Percentiles rank a stretch among this genome's conserved stretches.
Evolutionary conservation across 768 basidiomycete species (phyloP).

Genomic region (Megacollybia marginata): DNA sequence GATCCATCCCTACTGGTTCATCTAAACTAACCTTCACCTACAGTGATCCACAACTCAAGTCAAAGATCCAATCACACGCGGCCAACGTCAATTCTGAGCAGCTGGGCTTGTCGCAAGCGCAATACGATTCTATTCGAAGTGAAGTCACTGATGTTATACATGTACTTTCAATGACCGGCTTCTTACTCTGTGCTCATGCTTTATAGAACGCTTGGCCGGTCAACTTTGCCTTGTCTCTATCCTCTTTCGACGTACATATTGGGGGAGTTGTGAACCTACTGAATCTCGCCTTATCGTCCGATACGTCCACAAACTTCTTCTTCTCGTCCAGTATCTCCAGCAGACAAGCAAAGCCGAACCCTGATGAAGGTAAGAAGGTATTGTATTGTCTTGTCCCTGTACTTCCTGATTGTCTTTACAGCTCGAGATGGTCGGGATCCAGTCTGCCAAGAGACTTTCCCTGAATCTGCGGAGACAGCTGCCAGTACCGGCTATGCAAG

Average conservation of each 20-base stretch:
- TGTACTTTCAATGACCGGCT: constrained; percentile 12
- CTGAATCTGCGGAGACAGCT: constrained; percentile 24
- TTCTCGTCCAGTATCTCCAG: constrained; percentile 43
- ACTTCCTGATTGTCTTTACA: too few relatives aligned
- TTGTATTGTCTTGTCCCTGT: not conserved
- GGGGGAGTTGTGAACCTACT: constrained; percentile 43
- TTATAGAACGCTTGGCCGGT: constrained; percentile 50
- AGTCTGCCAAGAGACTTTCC: constrained; percentile 24
- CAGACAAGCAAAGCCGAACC: constrained; percentile 9
- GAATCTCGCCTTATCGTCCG: constrained; percentile 36
- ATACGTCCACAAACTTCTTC: constrained; percentile 33
- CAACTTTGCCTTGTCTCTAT: constrained; percentile 40
- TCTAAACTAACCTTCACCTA: too few relatives aligned
- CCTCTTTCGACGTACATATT: constrained; percentile 33
- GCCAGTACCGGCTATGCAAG: constrained; percentile 28
- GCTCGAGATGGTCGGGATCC: constrained; percentile 23
- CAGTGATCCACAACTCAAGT: constrained; percentile 6
- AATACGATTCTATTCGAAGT: constrained; percentile 26
- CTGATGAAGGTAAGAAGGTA: not conserved
- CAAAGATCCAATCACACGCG: constrained; percentile 32
- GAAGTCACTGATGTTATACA: constrained; percentile 39
- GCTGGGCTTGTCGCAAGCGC: constrained; percentile 31
- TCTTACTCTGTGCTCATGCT: not conserved
- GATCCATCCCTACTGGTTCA: constrained; percentile 17
- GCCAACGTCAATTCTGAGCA: constrained; percentile 30